These are phyloP conservation scores for Liquidambar formosana DNA, from an alignment of 164 flowering plant genomes.

Conservation along the genomic window DNA sequence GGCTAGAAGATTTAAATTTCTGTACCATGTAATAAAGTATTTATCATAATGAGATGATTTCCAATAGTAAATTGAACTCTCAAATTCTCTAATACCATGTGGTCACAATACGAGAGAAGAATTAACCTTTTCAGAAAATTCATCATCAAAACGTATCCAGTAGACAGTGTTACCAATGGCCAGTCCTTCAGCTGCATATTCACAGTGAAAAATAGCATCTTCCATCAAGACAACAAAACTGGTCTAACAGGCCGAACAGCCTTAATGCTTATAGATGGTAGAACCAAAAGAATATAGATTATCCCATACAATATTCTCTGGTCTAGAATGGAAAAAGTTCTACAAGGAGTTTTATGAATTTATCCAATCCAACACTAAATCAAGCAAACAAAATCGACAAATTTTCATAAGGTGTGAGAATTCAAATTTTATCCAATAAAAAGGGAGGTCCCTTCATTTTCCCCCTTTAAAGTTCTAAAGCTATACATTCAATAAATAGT, in stretches of 20 bases:
- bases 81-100: not conserved
- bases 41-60: not conserved
- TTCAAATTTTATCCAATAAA: not conserved
- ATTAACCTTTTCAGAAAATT: constrained; percentile 67
- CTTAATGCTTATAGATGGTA: not conserved
- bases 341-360: no score
- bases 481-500: not conserved
- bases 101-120: not conserved
- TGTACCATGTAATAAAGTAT: constrained; percentile 33
- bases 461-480: not conserved
- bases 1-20: constrained; percentile 83
- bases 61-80: not conserved
- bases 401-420: not conserved
- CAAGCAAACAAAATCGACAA: not conserved
- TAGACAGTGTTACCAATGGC: constrained; percentile 86
- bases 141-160: constrained; percentile 87
- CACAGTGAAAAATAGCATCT: constrained; percentile 19
- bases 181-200: constrained; percentile 76
- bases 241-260: constrained; percentile 6
- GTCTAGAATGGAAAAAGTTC: no score
- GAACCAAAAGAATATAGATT: not conserved
- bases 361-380: not conserved
- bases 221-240: constrained; percentile 14
- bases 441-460: not conserved
- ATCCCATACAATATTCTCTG: not conserved